These are phyloP conservation scores for Trichoderma guizhouense DNA, from an alignment of 2,329 filamentous ascomycete species.

Conservation along the genomic window DNA sequence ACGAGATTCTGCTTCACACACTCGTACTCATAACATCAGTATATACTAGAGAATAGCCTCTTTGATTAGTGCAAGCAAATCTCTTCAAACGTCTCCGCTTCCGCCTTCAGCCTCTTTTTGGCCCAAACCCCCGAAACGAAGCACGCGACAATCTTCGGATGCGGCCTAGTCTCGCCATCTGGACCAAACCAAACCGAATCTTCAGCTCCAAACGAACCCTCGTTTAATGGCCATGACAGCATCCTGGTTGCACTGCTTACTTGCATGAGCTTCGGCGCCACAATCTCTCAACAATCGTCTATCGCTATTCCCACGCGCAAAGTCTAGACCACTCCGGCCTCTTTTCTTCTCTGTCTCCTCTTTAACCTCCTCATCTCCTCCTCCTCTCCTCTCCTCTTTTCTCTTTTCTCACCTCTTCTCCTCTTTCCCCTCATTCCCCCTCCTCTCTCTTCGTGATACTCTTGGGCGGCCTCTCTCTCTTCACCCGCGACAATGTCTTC, in stretches of 20 bases:
- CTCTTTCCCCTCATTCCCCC: background rate
- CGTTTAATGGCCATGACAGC: constrained; percentile 2
- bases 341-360: background rate
- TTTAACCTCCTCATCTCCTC: background rate
- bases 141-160: constrained; percentile 12
- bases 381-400: background rate
- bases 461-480: background rate
- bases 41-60: too few species aligned
- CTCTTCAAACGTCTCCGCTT: background rate
- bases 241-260: constrained; percentile 15
- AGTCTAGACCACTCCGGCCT: constrained; percentile 3
- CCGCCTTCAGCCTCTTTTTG: background rate
- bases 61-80: background rate
- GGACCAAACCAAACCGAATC: background rate
- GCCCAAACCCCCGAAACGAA: background rate
- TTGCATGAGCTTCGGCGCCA: constrained; percentile 13
- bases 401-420: background rate
- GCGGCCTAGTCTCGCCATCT: constrained; percentile 4
- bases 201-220: background rate
- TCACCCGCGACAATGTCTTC: constrained; percentile 18
- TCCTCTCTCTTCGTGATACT: background rate
- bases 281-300: constrained; percentile 7
- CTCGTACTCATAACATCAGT: too few species aligned
- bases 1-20: background rate
- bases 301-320: background rate